phyloP scores from a whole-genome alignment of 148 eudicot genomes.

The Talinum fruticosum region DNA sequence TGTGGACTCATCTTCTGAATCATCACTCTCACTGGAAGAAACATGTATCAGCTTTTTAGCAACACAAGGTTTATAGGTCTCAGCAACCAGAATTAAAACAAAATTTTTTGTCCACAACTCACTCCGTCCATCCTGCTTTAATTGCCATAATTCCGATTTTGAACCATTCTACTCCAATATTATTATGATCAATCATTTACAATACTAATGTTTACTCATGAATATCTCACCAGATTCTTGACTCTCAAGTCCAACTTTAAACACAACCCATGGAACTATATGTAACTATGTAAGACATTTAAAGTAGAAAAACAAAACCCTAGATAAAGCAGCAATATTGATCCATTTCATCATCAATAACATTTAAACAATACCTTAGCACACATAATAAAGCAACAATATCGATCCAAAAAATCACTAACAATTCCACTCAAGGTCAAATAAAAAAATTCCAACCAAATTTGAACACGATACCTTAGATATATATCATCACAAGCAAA shows the following conservation, averaged over 20 bases:
- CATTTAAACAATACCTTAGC: not conserved
- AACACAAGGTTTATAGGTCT: conserved; percentile 2
- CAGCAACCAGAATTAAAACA: not conserved
- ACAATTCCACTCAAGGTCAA: not conserved
- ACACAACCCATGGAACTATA: not conserved
- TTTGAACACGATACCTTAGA: conserved; percentile 40
- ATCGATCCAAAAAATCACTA: not conserved
- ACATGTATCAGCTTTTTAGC: not conserved
- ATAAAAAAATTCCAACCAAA: not conserved
- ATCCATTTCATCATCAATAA: too few species aligned
- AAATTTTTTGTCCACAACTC: not conserved
- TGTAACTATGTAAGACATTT: too few species aligned
- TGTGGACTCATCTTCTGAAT: conserved; percentile 45
- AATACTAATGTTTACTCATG: too few species aligned
- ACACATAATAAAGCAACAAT: not conserved
- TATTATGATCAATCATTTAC: not conserved
- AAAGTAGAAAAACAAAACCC: not conserved
- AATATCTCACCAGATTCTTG: too few species aligned
- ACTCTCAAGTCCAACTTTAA: too few species aligned
- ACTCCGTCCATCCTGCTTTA: not conserved
- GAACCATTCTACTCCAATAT: not conserved
- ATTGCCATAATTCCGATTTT: not conserved
- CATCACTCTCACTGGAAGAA: conserved; percentile 47
- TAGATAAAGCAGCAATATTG: too few species aligned
- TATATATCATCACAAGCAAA: conserved; percentile 49